Percentiles rank a stretch among this genome's conserved stretches.
Evolutionary conservation across 2,329 filamentous ascomycete genomes (phyloP).

Genomic region (Plenodomus biglobosus): DNA sequence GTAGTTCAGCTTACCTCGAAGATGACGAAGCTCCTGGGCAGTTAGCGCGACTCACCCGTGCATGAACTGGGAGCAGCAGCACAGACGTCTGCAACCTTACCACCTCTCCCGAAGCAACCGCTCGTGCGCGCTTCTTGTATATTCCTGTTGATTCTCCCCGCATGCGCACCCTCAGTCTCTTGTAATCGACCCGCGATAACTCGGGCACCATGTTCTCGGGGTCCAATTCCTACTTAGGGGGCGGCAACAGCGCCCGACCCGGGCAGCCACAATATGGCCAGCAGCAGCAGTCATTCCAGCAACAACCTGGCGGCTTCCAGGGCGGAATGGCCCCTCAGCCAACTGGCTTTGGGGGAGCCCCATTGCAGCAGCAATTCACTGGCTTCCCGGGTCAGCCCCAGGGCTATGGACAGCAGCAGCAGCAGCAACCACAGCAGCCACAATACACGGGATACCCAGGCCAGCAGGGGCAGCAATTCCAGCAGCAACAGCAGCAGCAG

Average conservation of each 20-base stretch:
- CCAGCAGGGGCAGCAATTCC: constrained; percentile 47
- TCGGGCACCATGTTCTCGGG: constrained; percentile 76
- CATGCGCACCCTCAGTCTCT: constrained; percentile 23
- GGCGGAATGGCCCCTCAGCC: constrained; percentile 51
- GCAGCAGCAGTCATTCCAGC: constrained; percentile 56
- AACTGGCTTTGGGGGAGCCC: constrained; percentile 54
- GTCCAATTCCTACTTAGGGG: constrained; percentile 82
- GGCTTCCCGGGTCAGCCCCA: constrained; percentile 51
- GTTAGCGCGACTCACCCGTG: constrained; percentile 30
- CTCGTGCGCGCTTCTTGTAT: constrained; percentile 16
- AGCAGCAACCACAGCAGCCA: constrained; percentile 40
- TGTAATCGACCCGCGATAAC: constrained; percentile 22
- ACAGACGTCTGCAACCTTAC: constrained; percentile 28
- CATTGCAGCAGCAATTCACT: constrained; percentile 55
- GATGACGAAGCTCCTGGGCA: constrained; percentile 31
- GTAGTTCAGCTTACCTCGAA: constrained; percentile 17
- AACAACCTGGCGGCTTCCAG: constrained; percentile 56
- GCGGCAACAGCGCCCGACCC: constrained; percentile 72
- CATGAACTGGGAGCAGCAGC: constrained; percentile 20
- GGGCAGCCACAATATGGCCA: constrained; percentile 55
- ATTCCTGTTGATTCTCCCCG: constrained; percentile 11
- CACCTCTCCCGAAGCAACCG: constrained; percentile 21
- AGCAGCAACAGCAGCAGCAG: constrained; percentile 53
- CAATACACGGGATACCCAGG: constrained; percentile 54
- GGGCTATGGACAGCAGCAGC: constrained; percentile 53